Evolutionary conservation across 2,329 filamentous ascomycete species (phyloP).

Genomic region (Microdochium bolleyi): DNA sequence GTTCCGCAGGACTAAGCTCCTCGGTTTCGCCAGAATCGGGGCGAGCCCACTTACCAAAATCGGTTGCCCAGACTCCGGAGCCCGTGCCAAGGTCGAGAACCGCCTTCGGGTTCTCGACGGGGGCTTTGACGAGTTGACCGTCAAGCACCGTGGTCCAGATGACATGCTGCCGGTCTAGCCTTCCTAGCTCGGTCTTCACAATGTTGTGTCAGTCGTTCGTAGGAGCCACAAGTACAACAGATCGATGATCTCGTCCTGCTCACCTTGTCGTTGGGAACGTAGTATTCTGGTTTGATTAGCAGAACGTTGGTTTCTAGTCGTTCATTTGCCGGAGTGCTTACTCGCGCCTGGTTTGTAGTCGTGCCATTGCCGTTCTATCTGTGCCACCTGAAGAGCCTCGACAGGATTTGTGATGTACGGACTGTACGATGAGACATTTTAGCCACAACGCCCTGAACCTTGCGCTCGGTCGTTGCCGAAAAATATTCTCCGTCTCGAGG

Average conservation of each 20-base stretch:
- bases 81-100: slow-evolving; percentile 6
- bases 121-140: slow-evolving; percentile 4
- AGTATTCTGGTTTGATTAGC: slow-evolving; percentile 4
- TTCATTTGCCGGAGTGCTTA: background rate
- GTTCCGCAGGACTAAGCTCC: background rate
- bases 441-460: background rate
- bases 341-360: background rate
- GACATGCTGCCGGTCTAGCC: slow-evolving; percentile 4
- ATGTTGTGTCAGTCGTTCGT: background rate
- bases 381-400: slow-evolving; percentile 1
- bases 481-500: background rate
- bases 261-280: slow-evolving; percentile 4
- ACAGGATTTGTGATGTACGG: slow-evolving; percentile 1
- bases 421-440: background rate
- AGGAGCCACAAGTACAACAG: too few species aligned
- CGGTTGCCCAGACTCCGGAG: slow-evolving; percentile 5
- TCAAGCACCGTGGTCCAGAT: slow-evolving; percentile 4
- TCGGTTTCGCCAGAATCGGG: background rate
- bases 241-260: background rate
- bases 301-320: background rate
- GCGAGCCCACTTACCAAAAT: slow-evolving; percentile 2
- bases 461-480: background rate
- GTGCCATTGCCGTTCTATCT: slow-evolving; percentile 2
- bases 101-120: slow-evolving; percentile 2
- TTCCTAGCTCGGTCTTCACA: slow-evolving; percentile 3